These are phyloP conservation scores for Penicillium sp. DNA, from an alignment of 2,329 filamentous ascomycete species.

Conservation along the genomic window DNA sequence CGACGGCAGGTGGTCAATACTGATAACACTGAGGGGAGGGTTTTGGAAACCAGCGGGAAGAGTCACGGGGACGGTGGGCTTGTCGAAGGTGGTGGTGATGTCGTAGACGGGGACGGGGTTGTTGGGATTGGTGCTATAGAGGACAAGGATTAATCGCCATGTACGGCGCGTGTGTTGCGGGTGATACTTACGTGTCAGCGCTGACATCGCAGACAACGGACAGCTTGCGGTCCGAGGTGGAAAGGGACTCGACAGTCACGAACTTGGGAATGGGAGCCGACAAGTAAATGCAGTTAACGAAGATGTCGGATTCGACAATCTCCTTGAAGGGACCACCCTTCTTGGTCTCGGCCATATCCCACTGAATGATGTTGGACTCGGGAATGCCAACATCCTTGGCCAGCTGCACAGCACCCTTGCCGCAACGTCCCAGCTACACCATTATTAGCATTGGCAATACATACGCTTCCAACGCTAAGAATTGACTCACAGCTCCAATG, in stretches of 20 bases:
- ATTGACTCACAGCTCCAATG: constrained; percentile 64
- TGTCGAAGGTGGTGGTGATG: constrained; percentile 80
- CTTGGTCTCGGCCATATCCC: constrained; percentile 78
- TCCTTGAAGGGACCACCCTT: constrained; percentile 74
- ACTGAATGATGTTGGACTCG: constrained; percentile 65
- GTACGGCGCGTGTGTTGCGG: neutral
- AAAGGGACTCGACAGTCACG: constrained; percentile 68
- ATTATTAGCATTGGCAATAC: constrained; percentile 5
- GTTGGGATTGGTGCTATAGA: constrained; percentile 45
- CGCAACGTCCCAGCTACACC: constrained; percentile 60
- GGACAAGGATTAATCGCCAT: neutral
- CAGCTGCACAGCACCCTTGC: constrained; percentile 77
- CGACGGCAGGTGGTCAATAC: constrained; percentile 80
- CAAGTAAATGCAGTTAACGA: constrained; percentile 89
- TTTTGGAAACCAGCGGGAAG: constrained; percentile 49
- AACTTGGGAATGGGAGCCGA: constrained; percentile 76
- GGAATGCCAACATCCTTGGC: constrained; percentile 72
- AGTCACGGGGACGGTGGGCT: constrained; percentile 77
- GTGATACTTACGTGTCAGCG: constrained; percentile 45
- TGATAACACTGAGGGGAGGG: constrained; percentile 73
- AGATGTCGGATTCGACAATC: constrained; percentile 68
- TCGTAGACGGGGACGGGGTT: constrained; percentile 70
- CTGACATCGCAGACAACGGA: constrained; percentile 76
- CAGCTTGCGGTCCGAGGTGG: constrained; percentile 67
- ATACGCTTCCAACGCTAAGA: neutral